phyloP scores from a whole-genome alignment of 805 yeast genomes.

The Suhomyces emberorum region DNA sequence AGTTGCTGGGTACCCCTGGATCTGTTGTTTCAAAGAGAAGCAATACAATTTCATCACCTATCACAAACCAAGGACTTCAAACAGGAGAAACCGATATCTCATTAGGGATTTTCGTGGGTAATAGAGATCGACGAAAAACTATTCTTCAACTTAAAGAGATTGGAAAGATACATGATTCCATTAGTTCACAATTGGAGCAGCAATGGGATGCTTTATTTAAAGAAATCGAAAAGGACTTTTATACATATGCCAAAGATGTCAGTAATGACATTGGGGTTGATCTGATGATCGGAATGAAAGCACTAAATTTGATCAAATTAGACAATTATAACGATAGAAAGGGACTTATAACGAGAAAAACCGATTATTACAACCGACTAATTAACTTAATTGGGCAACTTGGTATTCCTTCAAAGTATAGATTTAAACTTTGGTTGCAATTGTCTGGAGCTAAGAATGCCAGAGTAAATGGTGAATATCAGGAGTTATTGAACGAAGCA shows the following conservation, averaged over 20 bases:
- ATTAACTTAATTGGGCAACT: constrained; percentile 30
- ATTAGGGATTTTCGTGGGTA: constrained; percentile 12
- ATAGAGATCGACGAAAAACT: constrained; percentile 10
- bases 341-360: background rate
- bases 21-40: background rate
- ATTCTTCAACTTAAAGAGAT: constrained; percentile 33
- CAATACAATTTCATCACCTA: background rate
- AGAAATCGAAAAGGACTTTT: constrained; percentile 24
- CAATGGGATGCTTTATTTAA: constrained; percentile 47
- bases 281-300: constrained; percentile 38
- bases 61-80: background rate
- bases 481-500: constrained; percentile 21
- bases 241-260: constrained; percentile 11
- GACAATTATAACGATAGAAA: constrained; percentile 8
- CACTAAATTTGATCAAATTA: constrained; percentile 27
- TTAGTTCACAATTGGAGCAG: constrained; percentile 33
- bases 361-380: constrained; percentile 10
- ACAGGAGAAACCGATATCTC: constrained; percentile 1
- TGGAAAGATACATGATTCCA: constrained; percentile 43
- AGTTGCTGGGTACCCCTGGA: background rate
- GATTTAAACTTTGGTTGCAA: constrained; percentile 51
- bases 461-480: constrained; percentile 47
- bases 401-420: constrained; percentile 49
- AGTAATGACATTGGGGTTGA: constrained; percentile 8
- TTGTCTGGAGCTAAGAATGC: constrained; percentile 48